Conservation (phyloP, 768 basidiomycete species). For the Crassisporium funariophilum region DNA sequence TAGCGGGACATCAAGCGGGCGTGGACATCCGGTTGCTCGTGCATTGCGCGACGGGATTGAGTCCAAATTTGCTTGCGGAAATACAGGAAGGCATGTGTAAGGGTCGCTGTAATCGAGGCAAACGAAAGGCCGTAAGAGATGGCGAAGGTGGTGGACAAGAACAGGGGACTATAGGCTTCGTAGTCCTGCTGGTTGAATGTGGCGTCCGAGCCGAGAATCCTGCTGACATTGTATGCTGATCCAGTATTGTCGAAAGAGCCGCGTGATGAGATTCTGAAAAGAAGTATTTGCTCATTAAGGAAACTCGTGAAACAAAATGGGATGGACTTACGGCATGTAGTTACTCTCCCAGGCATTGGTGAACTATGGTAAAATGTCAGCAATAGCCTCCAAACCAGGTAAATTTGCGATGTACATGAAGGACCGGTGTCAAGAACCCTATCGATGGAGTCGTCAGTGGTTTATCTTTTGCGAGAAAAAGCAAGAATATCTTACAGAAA, state of each 20-base stretch:
- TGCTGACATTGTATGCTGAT: conserved; percentile 53
- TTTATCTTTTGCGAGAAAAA: neutral
- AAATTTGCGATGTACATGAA: conserved; percentile 46
- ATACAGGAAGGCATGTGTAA: conserved; percentile 71
- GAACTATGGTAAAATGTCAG: conserved; percentile 37
- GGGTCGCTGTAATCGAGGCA: conserved; percentile 74
- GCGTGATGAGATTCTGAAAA: conserved; percentile 55
- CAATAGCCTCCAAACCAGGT: neutral
- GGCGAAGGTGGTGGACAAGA: conserved; percentile 73
- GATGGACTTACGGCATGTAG: conserved; percentile 52
- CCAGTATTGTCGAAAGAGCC: conserved; percentile 70
- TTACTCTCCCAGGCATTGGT: conserved; percentile 63
- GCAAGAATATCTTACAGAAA: conserved; percentile 48
- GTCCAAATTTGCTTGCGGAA: conserved; percentile 80
- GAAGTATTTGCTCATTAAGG: conserved; percentile 6
- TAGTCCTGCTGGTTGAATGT: conserved; percentile 61
- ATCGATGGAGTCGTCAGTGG: neutral
- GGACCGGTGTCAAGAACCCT: conserved; percentile 60
- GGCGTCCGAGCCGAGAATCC: conserved; percentile 53
- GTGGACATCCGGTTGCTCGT: conserved; percentile 84
- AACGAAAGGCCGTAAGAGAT: conserved; percentile 83
- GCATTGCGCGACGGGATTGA: conserved; percentile 68
- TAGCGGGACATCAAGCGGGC: conserved; percentile 81
- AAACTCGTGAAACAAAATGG: neutral
- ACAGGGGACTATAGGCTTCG: conserved; percentile 60